Evolutionary conservation across 2,329 filamentous ascomycete genomes (phyloP), one percentile per base, ranked within the genome.

Genomic region (Arthrocladium fulminans): DNA sequence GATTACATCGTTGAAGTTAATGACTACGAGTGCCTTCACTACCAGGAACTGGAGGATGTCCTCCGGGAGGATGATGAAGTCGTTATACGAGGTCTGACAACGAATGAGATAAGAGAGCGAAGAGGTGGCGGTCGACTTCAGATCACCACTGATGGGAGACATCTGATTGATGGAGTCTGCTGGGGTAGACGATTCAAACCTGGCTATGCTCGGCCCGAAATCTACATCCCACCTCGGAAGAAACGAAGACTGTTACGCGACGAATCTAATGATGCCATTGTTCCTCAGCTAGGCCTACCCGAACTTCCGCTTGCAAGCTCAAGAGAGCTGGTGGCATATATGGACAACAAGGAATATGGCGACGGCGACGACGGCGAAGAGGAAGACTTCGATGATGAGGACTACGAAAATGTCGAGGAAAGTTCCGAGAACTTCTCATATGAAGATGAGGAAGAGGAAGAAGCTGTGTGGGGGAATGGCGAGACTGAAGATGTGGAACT

Each of bases 31-130:
- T 92, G 87, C 59, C 68, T 96, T 49, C 90, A 96, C 67, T 97
- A 87, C 59, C 83, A 87, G 62, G 73, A 77, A 17, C 75, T 94
- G 4, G 71, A 73, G 12, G 75, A 76, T 38, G 71, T 92, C 8
- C 70, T 95, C 50, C 84, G 86, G 57, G 83, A 90, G 45, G 88
- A 92, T 47, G 89, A 96, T 59, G 80, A 89, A 64, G 78, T 96
- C 48, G 89, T 85, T 43, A 88, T 96, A 55, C 84, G 88, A 43
- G 81, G 87, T 9, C 76, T 96, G 30, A 74, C 84, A 47, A 81
- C 78, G 20, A 77, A 82, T 37, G 90, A 97, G 62, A 67, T 92
- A 7, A 80, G 81, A 59, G 76, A 81, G 41, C 76, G 88, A 56
- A 79, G 79, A 47, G 68, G 94, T 9, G 82, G 80, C 49, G 89